Base-by-base conservation (phyloP, 208 protist genomes). In the Polymyxa betae region DNA sequence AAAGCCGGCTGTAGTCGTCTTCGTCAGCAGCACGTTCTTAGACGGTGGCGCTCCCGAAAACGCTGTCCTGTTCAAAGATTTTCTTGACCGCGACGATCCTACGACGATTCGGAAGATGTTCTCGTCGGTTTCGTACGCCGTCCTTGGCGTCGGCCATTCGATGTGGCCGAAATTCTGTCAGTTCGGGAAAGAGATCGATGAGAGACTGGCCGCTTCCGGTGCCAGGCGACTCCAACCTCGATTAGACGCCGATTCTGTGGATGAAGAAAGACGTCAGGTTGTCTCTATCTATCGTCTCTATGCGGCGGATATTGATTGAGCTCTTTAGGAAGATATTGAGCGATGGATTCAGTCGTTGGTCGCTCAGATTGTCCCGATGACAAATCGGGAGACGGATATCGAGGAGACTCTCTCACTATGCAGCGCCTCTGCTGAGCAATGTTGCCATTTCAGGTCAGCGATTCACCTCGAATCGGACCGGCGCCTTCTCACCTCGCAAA, bases 21-120 rank as follows among this genome's bases (percentile, higher is more conserved):
- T 82, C n/a, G 72, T 82, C 12, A 38, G 35, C 72, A 82, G 72
- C n/a, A 40, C 72, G 72, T 82, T 82, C n/a, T 43, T 82, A n/a
- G n/a, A 38, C 10, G 72, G 72, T n/a, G 72, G 35, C 16, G 16
- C 72, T 5, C 72, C 72, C 12, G 35, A 45, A 12, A 82, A 82
- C n/a, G 72, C 72, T n/a, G 72, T 43, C n/a, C 5, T 38, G n/a
- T 82, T 82, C 72, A 35, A 82, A 5, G 16, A 82, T 20, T 82
- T 40, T 43, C n/a, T 82, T 5, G 72, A 82, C n/a, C 5, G 40
- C 72, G 5, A 12, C 12, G 35, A 12, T 12, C 5, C 72, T 5
- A 20, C n/a, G 35, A 43, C 5, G 16, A 43, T 82, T 35, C 29
- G 20, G 54, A 32, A 29, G 54, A 66, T 66, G 54, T 60, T 60